phyloP scores from a whole-genome alignment of 495 filamentous ascomycete genomes.

The Neurospora sp. region DNA sequence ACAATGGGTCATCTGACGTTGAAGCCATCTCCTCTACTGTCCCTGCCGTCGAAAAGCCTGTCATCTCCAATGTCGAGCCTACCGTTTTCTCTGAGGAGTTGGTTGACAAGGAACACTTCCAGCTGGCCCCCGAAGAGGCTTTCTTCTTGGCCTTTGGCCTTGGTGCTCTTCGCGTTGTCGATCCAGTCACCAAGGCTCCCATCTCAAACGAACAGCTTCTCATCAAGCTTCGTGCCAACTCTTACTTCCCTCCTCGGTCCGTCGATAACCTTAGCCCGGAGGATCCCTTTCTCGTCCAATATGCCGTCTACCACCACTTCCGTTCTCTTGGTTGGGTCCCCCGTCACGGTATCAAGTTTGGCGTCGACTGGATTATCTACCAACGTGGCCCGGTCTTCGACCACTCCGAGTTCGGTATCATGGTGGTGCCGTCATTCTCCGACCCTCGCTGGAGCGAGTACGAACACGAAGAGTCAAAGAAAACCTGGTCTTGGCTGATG shows the following conservation, averaged over 20 bases:
- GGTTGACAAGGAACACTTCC: constrained; percentile 78
- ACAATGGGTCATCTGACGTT: not conserved
- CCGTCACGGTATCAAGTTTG: constrained; percentile 88
- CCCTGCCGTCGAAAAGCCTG: not conserved
- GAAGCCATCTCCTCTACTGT: not conserved
- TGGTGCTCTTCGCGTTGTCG: constrained; percentile 60
- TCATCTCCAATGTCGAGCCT: not conserved
- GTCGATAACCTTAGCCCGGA: constrained; percentile 40
- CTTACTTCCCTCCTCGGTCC: constrained; percentile 53
- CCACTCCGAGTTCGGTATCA: constrained; percentile 84
- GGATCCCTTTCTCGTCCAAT: constrained; percentile 77
- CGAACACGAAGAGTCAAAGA: constrained; percentile 32
- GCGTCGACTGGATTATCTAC: constrained; percentile 87
- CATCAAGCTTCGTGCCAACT: constrained; percentile 52
- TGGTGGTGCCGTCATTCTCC: constrained; percentile 74
- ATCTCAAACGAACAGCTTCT: constrained; percentile 47
- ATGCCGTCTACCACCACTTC: constrained; percentile 91
- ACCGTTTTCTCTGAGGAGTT: constrained; percentile 24
- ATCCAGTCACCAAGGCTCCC: constrained; percentile 39
- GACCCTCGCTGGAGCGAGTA: constrained; percentile 60
- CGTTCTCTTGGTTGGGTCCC: constrained; percentile 95
- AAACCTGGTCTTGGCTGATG: constrained; percentile 87
- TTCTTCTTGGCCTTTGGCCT: constrained; percentile 84
- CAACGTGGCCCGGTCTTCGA: constrained; percentile 88
- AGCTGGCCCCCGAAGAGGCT: constrained; percentile 80